A percentile compares a stretch with the other conserved stretches of the same genome.
phyloP scores from a whole-genome alignment of 441 rosid species.

The Euphorbia celastroides region DNA sequence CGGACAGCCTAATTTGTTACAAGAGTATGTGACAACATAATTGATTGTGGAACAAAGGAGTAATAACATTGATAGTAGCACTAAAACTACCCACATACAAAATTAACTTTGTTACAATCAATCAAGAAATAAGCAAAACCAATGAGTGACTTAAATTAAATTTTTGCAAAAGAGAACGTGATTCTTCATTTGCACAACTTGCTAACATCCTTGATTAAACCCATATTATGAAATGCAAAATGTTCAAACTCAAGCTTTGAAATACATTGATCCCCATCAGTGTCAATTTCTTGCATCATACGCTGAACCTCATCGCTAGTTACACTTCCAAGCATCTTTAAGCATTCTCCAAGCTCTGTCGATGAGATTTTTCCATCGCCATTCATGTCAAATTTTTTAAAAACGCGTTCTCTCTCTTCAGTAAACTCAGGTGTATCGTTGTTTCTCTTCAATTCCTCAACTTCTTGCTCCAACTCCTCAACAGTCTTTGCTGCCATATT shows the following conservation, averaged over 20 bases:
- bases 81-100: too few species aligned
- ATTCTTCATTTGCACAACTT: not conserved
- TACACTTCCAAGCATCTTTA: not conserved
- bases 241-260: not conserved
- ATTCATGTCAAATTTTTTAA: not conserved
- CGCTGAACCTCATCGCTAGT: not conserved
- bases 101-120: too few species aligned
- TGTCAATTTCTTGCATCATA: not conserved
- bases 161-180: too few species aligned
- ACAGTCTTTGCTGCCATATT: too few species aligned
- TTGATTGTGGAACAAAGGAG: too few species aligned
- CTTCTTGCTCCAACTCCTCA: not conserved
- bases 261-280: not conserved
- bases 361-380: not conserved
- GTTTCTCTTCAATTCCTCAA: not conserved
- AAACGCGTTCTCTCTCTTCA: not conserved
- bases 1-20: too few species aligned
- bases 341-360: not conserved
- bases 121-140: too few species aligned
- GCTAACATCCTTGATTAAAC: slow-evolving; percentile 3
- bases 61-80: too few species aligned
- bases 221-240: not conserved
- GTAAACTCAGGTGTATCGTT: not conserved
- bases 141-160: too few species aligned
- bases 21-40: too few species aligned